Evolutionary conservation across 768 basidiomycete species (phyloP).

Genomic region (Auriscalpium microsporum): DNA sequence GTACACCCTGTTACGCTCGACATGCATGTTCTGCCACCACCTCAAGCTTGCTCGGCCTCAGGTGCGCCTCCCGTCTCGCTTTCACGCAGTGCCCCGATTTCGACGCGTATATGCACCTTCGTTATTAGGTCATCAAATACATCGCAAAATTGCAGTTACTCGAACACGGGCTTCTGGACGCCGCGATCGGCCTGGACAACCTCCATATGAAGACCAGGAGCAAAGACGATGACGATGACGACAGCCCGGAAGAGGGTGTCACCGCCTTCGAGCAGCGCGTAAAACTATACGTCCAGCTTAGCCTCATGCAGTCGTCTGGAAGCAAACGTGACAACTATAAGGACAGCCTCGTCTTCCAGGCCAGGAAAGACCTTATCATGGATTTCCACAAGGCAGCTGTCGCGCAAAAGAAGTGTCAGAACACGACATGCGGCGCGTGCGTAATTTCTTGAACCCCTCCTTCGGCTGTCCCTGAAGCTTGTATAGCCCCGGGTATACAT

Average conservation of each 20-base stretch:
- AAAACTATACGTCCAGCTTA: slow-evolving; percentile 56
- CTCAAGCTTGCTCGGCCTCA: slow-evolving; percentile 75
- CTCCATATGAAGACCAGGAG: slow-evolving; percentile 37
- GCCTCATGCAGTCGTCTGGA: slow-evolving; percentile 32
- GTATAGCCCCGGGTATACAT: slow-evolving; percentile 68
- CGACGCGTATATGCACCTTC: background rate
- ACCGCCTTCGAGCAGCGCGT: slow-evolving; percentile 56
- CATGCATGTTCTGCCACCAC: slow-evolving; percentile 90
- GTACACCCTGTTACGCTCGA: slow-evolving; percentile 78
- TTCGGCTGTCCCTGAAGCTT: background rate
- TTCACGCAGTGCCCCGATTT: background rate
- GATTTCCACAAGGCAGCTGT: slow-evolving; percentile 71
- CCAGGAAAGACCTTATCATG: slow-evolving; percentile 71
- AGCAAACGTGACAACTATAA: slow-evolving; percentile 82
- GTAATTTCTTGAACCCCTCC: slow-evolving; percentile 22
- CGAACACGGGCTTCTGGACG: slow-evolving; percentile 82
- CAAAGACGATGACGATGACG: slow-evolving; percentile 30
- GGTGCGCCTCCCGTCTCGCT: slow-evolving; percentile 34
- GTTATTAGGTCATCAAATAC: slow-evolving; percentile 65
- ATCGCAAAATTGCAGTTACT: slow-evolving; percentile 79
- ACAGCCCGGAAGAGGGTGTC: slow-evolving; percentile 33
- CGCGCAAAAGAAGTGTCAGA: slow-evolving; percentile 61
- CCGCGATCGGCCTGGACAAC: slow-evolving; percentile 69
- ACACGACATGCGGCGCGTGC: slow-evolving; percentile 71
- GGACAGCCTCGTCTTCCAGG: slow-evolving; percentile 78